Conservation (phyloP, 805 yeast species). For the Kregervanrija delftensis region DNA sequence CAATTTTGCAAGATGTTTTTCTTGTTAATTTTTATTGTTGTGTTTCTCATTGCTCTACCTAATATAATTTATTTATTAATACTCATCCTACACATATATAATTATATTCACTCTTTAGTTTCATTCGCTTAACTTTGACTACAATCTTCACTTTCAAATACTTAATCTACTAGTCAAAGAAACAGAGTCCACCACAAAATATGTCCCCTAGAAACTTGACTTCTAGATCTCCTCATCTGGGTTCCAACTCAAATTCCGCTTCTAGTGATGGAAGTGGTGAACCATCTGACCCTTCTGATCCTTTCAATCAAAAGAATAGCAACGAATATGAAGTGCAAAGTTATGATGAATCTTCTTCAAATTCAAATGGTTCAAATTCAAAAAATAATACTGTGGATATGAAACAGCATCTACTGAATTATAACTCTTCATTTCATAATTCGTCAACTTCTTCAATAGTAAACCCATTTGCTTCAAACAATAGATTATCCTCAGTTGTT, state of each 20-base stretch:
- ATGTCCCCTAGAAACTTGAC: slow-evolving; percentile 30
- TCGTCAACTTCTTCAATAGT: slow-evolving; percentile 21
- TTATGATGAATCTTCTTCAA: slow-evolving; percentile 20
- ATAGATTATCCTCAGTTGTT: slow-evolving; percentile 12
- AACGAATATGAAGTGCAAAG: slow-evolving; percentile 25
- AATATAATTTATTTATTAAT: no score
- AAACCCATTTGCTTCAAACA: slow-evolving; percentile 26
- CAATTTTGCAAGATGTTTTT: no score
- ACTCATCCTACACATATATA: no score
- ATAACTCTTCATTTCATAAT: slow-evolving; percentile 19
- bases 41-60: no score
- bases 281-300: slow-evolving; percentile 15
- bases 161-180: no score
- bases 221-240: slow-evolving; percentile 27
- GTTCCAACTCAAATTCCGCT: slow-evolving; percentile 17
- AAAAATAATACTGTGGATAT: slow-evolving; percentile 11
- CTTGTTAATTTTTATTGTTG: no score
- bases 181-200: background rate
- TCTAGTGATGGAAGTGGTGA: slow-evolving; percentile 17
- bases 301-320: slow-evolving; percentile 18
- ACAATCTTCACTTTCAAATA: no score
- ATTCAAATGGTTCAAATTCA: slow-evolving; percentile 13
- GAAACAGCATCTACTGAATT: slow-evolving; percentile 15
- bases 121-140: no score
- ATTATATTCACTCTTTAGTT: no score